Percentiles rank a stretch among this genome's conserved stretches.
Evolutionary conservation across 495 filamentous ascomycete species (phyloP).

Genomic region (Penicillium goetzii): DNA sequence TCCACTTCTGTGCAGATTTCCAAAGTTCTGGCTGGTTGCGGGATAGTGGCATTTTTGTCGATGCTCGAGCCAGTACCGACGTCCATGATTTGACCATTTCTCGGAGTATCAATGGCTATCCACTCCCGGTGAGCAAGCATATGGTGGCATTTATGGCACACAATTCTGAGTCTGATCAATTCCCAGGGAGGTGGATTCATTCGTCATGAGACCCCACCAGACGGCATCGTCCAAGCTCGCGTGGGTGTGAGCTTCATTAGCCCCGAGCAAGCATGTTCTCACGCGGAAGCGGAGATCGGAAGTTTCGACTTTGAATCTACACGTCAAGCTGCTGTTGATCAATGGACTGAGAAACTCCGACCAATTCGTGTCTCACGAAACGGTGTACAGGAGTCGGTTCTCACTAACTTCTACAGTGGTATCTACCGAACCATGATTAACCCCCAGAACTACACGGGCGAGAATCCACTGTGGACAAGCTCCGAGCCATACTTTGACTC

Average conservation of each 20-base stretch:
- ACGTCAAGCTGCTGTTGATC: slow-evolving; percentile 45
- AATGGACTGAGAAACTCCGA: slow-evolving; percentile 60
- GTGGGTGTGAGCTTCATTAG: slow-evolving; percentile 77
- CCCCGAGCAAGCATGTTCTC: slow-evolving; percentile 61
- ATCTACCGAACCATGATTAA: slow-evolving; percentile 64
- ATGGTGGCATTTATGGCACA: too few relatives aligned
- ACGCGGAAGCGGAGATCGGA: slow-evolving; percentile 64
- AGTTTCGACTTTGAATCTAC: slow-evolving; percentile 49
- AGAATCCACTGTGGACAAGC: slow-evolving; percentile 72
- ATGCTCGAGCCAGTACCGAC: slow-evolving; percentile 44
- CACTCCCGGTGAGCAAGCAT: slow-evolving; percentile 55
- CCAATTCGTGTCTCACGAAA: slow-evolving; percentile 49
- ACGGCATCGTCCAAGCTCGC: slow-evolving; percentile 57
- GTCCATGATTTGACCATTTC: slow-evolving; percentile 64
- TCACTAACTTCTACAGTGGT: slow-evolving; percentile 60
- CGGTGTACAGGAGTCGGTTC: slow-evolving; percentile 59
- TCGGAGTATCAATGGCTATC: slow-evolving; percentile 71
- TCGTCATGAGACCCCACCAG: slow-evolving; percentile 51
- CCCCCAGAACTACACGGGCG: slow-evolving; percentile 74
- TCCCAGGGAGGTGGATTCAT: slow-evolving; percentile 65
- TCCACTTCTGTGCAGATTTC: slow-evolving; percentile 73
- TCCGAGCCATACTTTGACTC: slow-evolving; percentile 65
- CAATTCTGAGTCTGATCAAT: slow-evolving; percentile 1
- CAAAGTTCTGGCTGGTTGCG: slow-evolving; percentile 50
- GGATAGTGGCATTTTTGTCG: slow-evolving; percentile 49